Conservation (phyloP, 768 basidiomycete species). For the Termitomyces sp. region DNA sequence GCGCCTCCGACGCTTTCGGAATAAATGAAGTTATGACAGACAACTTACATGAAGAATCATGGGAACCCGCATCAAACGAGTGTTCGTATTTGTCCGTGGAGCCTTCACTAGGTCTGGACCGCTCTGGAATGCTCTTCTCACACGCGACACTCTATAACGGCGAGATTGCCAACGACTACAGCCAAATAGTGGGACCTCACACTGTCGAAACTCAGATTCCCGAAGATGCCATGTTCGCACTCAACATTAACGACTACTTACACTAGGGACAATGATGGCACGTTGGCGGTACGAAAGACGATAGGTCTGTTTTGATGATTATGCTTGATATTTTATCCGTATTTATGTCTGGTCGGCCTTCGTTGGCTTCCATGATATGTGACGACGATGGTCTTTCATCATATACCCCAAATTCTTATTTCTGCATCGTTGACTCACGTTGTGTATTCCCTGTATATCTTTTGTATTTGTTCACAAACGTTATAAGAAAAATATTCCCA, state of each 20-base stretch:
- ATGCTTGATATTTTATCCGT: not conserved
- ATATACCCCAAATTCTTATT: not conserved
- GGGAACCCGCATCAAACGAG: not conserved
- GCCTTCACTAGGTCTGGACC: not conserved
- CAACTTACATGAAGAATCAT: conserved; percentile 1
- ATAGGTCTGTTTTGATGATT: not conserved
- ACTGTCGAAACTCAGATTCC: conserved; percentile 5
- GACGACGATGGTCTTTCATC: not conserved
- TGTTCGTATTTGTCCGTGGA: not conserved
- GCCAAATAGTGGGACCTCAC: conserved; percentile 1
- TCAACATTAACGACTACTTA: conserved; percentile 24
- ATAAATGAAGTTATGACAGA: not conserved
- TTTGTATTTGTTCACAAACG: not conserved
- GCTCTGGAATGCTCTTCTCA: conserved; percentile 5
- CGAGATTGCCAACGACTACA: conserved; percentile 3
- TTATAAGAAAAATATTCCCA: not conserved
- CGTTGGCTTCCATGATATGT: not conserved
- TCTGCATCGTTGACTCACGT: not conserved
- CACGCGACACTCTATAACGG: not conserved
- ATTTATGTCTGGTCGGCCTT: not conserved
- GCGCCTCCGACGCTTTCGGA: not conserved
- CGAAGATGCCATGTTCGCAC: conserved; percentile 20
- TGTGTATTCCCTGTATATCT: not conserved
- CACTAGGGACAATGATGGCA: conserved; percentile 12
- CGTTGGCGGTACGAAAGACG: not conserved